Base-by-base conservation (phyloP, 768 basidiomycete genomes). In the Tulasnella sp. region DNA sequence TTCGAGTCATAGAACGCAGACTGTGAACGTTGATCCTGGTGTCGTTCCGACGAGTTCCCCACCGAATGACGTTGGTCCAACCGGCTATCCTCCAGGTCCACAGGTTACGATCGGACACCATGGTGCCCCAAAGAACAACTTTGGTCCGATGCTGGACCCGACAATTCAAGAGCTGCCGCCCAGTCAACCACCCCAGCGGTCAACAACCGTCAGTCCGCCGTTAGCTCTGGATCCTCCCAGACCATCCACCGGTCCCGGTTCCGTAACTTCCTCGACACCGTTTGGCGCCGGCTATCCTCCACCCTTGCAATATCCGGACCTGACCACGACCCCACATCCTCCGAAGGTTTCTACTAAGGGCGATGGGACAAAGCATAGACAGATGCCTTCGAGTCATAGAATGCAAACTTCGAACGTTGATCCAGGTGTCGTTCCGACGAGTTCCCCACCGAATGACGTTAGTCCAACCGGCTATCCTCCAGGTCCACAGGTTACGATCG, bases 141-240 rank as follows among this genome's bases (percentile, higher is more conserved):
- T 48, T 56, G 52, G 82, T 27, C 74, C 74, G 44, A 76, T 82
- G 46, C 58, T 83, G 19, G 82, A 83, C 71, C 82, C 82, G 31
- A 82, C 74, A 71, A 81, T 83, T 71, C 73, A 82, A 48, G 31
- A 82, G n/a, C 82, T 82, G n/a, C 80, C 78, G n/a, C 82, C 82
- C 24, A 81, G 82, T 36, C 82, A 83, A 75, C 62, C 62, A 36
- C 62, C 62, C 36, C 76, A 79, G 19, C 58, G 80, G 39, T 72
- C 80, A 38, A 72, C 71, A 19, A 80, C 77, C 44, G 62, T 71
- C 48, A 80, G 80, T 71, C 80, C 80, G 19, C 56, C 80, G 6
- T 56, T 80, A 2, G 56, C 79, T 5, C 38, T 79, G 71, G 78
- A 34, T 8, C 56, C 78, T 36, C 74, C 80, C 34, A 71, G 68